Evolutionary conservation across 2,329 filamentous ascomycete genomes (phyloP).

Genomic region (Rhinocladiella similis): DNA sequence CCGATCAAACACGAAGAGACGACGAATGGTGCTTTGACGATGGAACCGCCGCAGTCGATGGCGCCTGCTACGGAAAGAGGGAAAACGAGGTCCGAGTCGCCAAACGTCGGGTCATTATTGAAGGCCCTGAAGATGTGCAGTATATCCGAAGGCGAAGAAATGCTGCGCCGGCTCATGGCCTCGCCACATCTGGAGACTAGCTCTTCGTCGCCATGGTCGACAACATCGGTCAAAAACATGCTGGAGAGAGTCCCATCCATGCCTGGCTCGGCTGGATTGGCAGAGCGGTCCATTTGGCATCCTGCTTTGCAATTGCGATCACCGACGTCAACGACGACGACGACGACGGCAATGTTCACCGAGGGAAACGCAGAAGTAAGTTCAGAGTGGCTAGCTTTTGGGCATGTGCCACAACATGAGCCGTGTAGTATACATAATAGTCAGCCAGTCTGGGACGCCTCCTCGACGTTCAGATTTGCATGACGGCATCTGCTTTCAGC

Average conservation of each 20-base stretch:
- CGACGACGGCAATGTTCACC: background rate
- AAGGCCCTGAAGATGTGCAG: constrained; percentile 5
- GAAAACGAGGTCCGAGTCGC: background rate
- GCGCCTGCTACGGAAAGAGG: background rate
- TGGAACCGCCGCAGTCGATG: background rate
- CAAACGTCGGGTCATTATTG: constrained; percentile 2
- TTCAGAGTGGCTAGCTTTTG: background rate
- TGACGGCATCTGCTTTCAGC: too few species aligned
- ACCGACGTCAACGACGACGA: background rate
- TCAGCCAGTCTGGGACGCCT: too few species aligned
- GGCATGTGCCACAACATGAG: too few species aligned
- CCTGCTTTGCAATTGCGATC: constrained; percentile 17
- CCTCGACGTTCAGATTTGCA: background rate
- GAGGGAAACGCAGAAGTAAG: constrained; percentile 1
- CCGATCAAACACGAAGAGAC: background rate
- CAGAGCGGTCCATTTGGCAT: constrained; percentile 19
- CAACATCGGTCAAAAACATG: background rate
- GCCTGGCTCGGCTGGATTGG: background rate
- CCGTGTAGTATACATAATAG: too few species aligned
- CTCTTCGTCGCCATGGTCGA: background rate
- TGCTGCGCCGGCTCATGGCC: constrained; percentile 11
- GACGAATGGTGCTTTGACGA: background rate
- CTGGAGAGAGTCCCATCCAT: background rate
- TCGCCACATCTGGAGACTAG: background rate
- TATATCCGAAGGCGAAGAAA: constrained; percentile 10